A percentile compares a stretch with the other conserved stretches of the same genome.
Evolutionary conservation across 345 rosid species (phyloP).

Genomic region (Boechera stricta): DNA sequence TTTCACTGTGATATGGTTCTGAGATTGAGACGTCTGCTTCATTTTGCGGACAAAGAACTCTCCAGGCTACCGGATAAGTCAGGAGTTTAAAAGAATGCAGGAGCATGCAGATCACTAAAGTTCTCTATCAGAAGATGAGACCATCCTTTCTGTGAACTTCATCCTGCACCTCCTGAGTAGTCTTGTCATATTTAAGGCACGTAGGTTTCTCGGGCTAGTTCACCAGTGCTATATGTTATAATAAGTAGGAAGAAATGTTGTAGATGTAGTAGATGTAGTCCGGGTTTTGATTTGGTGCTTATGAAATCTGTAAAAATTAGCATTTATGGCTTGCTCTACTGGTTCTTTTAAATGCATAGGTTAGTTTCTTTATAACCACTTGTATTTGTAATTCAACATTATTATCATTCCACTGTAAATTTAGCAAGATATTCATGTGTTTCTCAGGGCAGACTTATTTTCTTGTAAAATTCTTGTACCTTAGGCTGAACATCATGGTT

Average conservation of each 20-base stretch:
- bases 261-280: conserved; percentile 45
- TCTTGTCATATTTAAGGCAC: conserved; percentile 19
- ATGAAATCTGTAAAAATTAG: conserved; percentile 41
- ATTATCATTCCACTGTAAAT: conserved; percentile 36
- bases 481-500: conserved; percentile 22
- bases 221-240: conserved; percentile 26
- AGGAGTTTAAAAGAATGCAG: conserved; percentile 38
- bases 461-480: conserved; percentile 21
- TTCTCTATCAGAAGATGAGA: conserved; percentile 21
- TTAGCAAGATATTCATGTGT: conserved; percentile 21
- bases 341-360: conserved; percentile 37
- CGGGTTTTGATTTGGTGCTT: conserved; percentile 32
- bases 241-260: conserved; percentile 41
- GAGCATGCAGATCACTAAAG: conserved; percentile 27
- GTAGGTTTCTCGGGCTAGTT: conserved; percentile 33
- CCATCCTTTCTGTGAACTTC: conserved; percentile 35
- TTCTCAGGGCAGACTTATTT: conserved; percentile 5
- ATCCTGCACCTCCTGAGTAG: conserved; percentile 22
- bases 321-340: conserved; percentile 29
- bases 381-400: conserved; percentile 40
- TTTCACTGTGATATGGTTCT: conserved; percentile 97
- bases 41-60: conserved; percentile 92
- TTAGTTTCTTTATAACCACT: conserved; percentile 26
- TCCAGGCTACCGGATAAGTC: conserved; percentile 57
- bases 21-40: conserved; percentile 91